These are phyloP conservation scores for Vigna trinervia DNA, from an alignment of 306 rosid species.

Conservation along the genomic window DNA sequence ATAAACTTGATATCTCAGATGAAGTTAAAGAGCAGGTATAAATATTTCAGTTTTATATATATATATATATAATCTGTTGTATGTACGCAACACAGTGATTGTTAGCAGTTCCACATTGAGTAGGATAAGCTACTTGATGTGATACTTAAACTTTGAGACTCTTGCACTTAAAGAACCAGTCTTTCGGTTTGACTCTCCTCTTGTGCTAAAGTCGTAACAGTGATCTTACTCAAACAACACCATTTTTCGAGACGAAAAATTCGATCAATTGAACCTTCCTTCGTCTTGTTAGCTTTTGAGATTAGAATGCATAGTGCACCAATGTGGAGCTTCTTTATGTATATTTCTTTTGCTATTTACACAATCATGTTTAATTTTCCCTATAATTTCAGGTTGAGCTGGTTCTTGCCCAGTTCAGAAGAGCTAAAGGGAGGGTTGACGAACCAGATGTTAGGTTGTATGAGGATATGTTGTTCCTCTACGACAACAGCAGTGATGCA, in stretches of 20 bases:
- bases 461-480: slow-evolving; percentile 71
- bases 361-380: slow-evolving; percentile 31
- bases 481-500: slow-evolving; percentile 61
- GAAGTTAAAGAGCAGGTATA: slow-evolving; percentile 98
- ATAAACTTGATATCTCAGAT: slow-evolving; percentile 88
- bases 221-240: not conserved
- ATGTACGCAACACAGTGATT: slow-evolving; percentile 1
- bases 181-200: no score
- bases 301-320: slow-evolving; percentile 21
- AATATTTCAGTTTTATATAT: slow-evolving; percentile 2
- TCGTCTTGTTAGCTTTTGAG: slow-evolving; percentile 1
- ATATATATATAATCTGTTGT: not conserved
- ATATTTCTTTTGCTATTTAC: slow-evolving; percentile 10
- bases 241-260: slow-evolving; percentile 15
- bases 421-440: slow-evolving; percentile 90
- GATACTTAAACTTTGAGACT: no score
- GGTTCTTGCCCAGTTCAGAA: slow-evolving; percentile 90
- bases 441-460: slow-evolving; percentile 70
- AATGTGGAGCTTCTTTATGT: slow-evolving; percentile 30
- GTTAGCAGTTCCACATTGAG: no score
- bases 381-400: slow-evolving; percentile 78
- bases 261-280: not conserved
- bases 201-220: no score
- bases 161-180: no score
- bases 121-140: no score